Evolutionary conservation across 1,284 basidiomycete genomes (phyloP).

Genomic region (Hortiboletus rubellus): DNA sequence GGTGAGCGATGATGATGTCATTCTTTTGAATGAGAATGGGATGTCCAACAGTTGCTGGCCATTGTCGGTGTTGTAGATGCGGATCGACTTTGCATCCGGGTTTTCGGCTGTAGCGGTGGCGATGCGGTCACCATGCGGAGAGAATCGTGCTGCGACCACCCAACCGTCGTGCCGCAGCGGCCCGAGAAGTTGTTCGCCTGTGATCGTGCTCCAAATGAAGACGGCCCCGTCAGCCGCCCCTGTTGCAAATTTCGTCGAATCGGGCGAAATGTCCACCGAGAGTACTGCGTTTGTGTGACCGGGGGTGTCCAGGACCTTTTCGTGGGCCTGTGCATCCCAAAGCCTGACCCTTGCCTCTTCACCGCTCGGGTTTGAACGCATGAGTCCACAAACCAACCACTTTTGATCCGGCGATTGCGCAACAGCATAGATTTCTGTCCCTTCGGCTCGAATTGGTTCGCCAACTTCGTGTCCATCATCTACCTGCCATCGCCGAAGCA

Average conservation of each 20-base stretch:
- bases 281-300: not conserved
- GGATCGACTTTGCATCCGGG: not conserved
- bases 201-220: not conserved
- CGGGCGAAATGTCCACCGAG: not conserved
- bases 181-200: not conserved
- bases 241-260: not conserved
- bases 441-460: not conserved
- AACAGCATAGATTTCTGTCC: not conserved
- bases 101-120: not conserved
- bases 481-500: no score
- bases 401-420: not conserved
- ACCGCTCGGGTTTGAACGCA: not conserved
- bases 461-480: not conserved
- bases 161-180: not conserved
- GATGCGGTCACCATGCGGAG: not conserved
- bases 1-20: not conserved
- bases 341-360: not conserved
- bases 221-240: not conserved
- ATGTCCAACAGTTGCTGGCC: not conserved
- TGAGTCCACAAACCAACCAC: constrained; percentile 1
- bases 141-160: not conserved
- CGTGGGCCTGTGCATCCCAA: not conserved
- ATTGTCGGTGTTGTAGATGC: not conserved
- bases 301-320: not conserved
- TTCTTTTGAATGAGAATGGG: not conserved